Evolutionary conservation across 2,329 filamentous ascomycete species (phyloP).

Genomic region (Chalara sp.): DNA sequence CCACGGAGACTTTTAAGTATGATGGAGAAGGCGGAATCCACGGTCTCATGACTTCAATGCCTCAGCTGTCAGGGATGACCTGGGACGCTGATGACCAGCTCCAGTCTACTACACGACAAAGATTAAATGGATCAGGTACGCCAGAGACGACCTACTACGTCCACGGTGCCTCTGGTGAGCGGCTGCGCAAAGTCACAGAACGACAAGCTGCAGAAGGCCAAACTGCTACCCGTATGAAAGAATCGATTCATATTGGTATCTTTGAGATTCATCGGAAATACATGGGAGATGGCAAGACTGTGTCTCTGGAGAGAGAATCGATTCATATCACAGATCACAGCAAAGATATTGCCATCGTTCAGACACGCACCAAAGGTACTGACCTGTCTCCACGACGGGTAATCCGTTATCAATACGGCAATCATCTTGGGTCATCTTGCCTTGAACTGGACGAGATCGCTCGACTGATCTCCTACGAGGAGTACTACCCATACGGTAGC

Average conservation of each 20-base stretch:
- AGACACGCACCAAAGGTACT: neutral
- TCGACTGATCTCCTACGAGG: neutral
- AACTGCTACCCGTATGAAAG: neutral
- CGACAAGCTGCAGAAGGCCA: neutral
- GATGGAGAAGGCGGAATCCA: too few species aligned
- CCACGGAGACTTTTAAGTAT: too few species aligned
- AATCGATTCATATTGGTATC: neutral
- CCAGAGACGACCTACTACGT: constrained; percentile 4
- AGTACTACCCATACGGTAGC: neutral
- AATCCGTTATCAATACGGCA: neutral
- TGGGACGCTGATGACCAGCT: neutral
- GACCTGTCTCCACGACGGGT: neutral
- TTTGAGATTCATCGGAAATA: neutral
- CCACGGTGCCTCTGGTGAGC: neutral
- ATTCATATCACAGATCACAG: neutral
- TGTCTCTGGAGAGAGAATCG: neutral
- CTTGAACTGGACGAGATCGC: neutral
- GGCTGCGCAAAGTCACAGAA: neutral
- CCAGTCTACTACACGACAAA: neutral
- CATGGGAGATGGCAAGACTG: neutral
- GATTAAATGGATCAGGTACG: constrained; percentile 1
- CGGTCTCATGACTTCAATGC: too few species aligned
- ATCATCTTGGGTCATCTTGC: neutral
- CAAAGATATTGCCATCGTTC: neutral
- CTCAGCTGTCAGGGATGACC: neutral